These are phyloP conservation scores for Fomitopsis palustris DNA, from an alignment of 1,284 basidiomycete species.

Conservation along the genomic window DNA sequence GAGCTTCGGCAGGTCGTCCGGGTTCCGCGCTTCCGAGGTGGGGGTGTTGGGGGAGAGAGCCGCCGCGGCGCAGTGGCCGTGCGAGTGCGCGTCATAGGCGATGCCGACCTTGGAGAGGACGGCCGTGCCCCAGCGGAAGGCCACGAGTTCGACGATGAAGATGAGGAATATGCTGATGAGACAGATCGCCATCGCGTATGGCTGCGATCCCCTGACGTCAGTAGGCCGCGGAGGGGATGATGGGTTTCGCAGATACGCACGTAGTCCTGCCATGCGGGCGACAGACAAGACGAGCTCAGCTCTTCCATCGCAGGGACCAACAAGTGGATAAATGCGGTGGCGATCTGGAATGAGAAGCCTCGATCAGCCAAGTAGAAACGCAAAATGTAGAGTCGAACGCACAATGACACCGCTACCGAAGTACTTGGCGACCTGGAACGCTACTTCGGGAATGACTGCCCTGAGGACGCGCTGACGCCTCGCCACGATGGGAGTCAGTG, in stretches of 20 bases:
- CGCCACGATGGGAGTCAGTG: constrained; percentile 82
- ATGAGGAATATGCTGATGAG: constrained; percentile 79
- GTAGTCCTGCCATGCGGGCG: constrained; percentile 69
- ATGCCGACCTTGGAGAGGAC: constrained; percentile 56
- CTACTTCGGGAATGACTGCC: constrained; percentile 48
- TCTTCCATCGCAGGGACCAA: constrained; percentile 74
- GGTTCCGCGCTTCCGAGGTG: neutral
- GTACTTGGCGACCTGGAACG: constrained; percentile 90
- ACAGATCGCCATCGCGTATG: constrained; percentile 78
- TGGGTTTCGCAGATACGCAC: constrained; percentile 41
- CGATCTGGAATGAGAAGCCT: no score
- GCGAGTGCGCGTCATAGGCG: constrained; percentile 62
- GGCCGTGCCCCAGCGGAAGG: constrained; percentile 76
- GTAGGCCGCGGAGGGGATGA: constrained; percentile 1
- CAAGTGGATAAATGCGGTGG: constrained; percentile 89
- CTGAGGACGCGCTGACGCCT: constrained; percentile 51
- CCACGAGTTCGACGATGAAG: constrained; percentile 82
- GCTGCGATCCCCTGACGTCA: constrained; percentile 37
- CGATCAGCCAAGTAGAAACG: constrained; percentile 1
- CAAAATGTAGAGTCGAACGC: constrained; percentile 29
- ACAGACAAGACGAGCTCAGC: constrained; percentile 72
- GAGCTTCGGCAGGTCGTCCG: no score
- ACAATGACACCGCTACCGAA: constrained; percentile 94
- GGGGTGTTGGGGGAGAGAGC: constrained; percentile 71
- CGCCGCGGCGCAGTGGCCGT: constrained; percentile 43